phyloP scores from a whole-genome alignment of 1,139 yeast species.

The Scheffersomyces titani region DNA sequence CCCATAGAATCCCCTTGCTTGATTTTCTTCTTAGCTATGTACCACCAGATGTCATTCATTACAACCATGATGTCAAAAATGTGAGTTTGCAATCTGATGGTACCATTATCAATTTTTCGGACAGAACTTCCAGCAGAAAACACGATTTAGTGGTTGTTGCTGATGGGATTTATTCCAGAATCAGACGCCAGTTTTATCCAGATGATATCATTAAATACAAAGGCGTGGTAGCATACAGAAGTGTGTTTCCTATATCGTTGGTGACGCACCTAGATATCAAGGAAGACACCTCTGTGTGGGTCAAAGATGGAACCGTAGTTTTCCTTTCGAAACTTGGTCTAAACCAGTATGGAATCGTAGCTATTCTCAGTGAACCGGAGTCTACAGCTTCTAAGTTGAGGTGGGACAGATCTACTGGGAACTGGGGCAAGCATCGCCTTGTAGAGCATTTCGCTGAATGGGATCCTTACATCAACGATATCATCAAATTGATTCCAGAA shows the following conservation, averaged over 20 bases:
- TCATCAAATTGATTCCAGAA: conserved; percentile 11
- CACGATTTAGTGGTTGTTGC: background rate
- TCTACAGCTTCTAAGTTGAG: conserved; percentile 6
- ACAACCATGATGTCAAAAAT: background rate
- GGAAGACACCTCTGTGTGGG: conserved; percentile 11
- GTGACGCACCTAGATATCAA: conserved; percentile 7
- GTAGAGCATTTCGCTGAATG: conserved; percentile 10
- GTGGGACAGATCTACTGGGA: conserved; percentile 11
- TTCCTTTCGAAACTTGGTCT: conserved; percentile 12
- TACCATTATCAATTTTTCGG: background rate
- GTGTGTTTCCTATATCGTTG: background rate
- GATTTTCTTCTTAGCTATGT: background rate
- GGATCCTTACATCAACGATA: conserved; percentile 11
- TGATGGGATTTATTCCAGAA: background rate
- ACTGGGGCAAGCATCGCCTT: conserved; percentile 10
- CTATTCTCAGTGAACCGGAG: conserved; percentile 8
- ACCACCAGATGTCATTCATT: background rate
- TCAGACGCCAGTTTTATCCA: background rate
- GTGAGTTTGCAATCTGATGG: background rate
- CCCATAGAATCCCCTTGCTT: background rate
- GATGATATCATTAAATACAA: background rate
- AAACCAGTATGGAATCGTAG: conserved; percentile 13
- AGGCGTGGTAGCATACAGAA: background rate
- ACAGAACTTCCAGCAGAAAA: background rate
- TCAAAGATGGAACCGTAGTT: conserved; percentile 7